A percentile compares a stretch with the other conserved stretches of the same genome.
Evolutionary conservation across 129 eudicot genomes (phyloP).

Genomic region (Flaveria ramosissima): DNA sequence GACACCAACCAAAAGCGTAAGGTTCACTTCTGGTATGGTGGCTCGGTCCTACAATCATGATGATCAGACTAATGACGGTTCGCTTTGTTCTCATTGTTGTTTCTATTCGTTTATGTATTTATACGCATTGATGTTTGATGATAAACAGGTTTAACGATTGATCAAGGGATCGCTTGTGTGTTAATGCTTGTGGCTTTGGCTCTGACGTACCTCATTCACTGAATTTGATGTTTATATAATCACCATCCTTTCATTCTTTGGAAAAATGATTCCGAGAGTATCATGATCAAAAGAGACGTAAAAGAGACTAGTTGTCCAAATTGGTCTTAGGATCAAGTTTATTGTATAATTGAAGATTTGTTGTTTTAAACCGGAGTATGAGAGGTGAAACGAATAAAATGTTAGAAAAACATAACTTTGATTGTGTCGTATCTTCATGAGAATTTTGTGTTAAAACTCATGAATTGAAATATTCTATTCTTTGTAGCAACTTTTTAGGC

Average conservation of each 20-base stretch:
- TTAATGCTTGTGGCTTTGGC: constrained; percentile 73
- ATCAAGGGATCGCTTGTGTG: constrained; percentile 73
- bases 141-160: constrained; percentile 60
- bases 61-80: constrained; percentile 34
- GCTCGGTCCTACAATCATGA: constrained; percentile 7
- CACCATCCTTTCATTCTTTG: constrained; percentile 19
- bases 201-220: constrained; percentile 74
- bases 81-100: background rate
- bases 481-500: background rate
- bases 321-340: constrained; percentile 10
- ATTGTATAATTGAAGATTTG: constrained; percentile 2
- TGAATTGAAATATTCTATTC: background rate
- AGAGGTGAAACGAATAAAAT: constrained; percentile 14
- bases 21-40: constrained; percentile 17
- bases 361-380: constrained; percentile 3
- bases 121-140: background rate
- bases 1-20: constrained; percentile 32
- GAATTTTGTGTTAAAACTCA: constrained; percentile 17
- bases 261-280: background rate
- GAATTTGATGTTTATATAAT: constrained; percentile 7
- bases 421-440: constrained; percentile 18
- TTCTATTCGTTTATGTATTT: background rate
- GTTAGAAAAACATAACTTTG: background rate
- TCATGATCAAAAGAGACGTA: constrained; percentile 5
- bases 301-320: background rate